Evolutionary conservation across 768 basidiomycete species (phyloP), one percentile per base, ranked within the genome.

Genomic region (Xerocomellus dryophilus): DNA sequence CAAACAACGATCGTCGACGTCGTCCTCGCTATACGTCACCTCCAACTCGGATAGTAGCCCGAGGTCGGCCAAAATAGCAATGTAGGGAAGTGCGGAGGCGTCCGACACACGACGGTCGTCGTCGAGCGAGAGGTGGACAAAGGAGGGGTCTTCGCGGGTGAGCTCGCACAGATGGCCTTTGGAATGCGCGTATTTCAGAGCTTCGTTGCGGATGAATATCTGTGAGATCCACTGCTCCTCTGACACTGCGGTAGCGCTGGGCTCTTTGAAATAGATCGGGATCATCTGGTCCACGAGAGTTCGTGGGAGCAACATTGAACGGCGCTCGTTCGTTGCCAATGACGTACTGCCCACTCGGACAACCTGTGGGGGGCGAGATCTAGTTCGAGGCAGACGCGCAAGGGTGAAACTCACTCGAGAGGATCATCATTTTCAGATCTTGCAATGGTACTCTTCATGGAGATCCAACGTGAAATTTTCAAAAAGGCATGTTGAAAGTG

Each of bases 141-240:
- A 7, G n/a, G 43, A 43, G 10, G 25, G 17, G n/a, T 42, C 41
- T 23, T 23, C 17, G 41, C 21, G 21, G 8, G 27, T 43, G 25
- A 27, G 11, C 25, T 43, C 15, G 17, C 5, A 18, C n/a, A 43
- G 11, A n/a, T 12, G 17, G 27, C 18, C 17, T 18, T 27, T 27
- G 25, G 43, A 43, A 43, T 43, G 17, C n/a, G n/a, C 7, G 25
- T 43, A 43, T 43, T 43, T 27, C 27, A 20, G 31, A n/a, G 25
- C 34, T 10, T 54, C 56, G 25, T 43, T 40, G 12, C 39, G 51
- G 36, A 57, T 31, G 35, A 57, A 56, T 14, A 56, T 56, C 25
- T 57, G 50, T 9, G 58, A 59, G 2, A 32, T 35, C 12, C 23
- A 23, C 14, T 20, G 35, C 11, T 21, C 31, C n/a, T 8, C 10